These are phyloP conservation scores for Leishmania mexicana DNA, from an alignment of 208 protist species.

Conservation along the genomic window DNA sequence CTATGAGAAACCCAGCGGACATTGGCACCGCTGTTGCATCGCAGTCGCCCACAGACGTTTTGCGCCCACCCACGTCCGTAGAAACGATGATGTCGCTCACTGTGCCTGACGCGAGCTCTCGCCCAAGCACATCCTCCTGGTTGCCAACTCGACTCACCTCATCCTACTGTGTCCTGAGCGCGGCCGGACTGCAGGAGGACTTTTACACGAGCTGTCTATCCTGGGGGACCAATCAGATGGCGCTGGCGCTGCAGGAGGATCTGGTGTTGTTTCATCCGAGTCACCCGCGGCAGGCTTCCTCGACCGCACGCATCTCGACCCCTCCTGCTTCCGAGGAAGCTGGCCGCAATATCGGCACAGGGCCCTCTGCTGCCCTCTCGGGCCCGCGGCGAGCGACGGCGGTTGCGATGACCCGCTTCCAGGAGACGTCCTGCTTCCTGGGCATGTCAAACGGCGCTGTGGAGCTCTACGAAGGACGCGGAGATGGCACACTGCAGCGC, in stretches of 20 bases:
- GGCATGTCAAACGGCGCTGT: slow-evolving; percentile 59
- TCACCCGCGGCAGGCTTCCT: slow-evolving; percentile 44
- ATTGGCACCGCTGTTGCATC: not conserved
- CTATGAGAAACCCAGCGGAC: not conserved
- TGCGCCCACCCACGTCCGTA: slow-evolving; percentile 1
- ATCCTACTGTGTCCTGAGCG: slow-evolving; percentile 77
- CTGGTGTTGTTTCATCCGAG: slow-evolving; percentile 73
- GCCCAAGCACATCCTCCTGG: slow-evolving; percentile 35
- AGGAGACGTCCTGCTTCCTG: slow-evolving; percentile 62
- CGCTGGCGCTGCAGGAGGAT: slow-evolving; percentile 61
- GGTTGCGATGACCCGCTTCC: slow-evolving; percentile 56
- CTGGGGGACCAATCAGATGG: slow-evolving; percentile 69
- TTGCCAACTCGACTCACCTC: slow-evolving; percentile 71
- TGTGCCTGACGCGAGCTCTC: not conserved
- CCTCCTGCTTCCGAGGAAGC: not conserved
- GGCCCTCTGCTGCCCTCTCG: slow-evolving; percentile 1
- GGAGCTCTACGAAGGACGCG: slow-evolving; percentile 47
- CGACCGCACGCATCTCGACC: slow-evolving; percentile 27
- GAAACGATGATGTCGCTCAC: slow-evolving; percentile 21
- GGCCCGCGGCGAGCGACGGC: slow-evolving; percentile 33
- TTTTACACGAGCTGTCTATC: slow-evolving; percentile 81
- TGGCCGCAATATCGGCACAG: not conserved
- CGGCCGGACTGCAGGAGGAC: slow-evolving; percentile 69
- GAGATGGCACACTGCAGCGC: slow-evolving; percentile 46
- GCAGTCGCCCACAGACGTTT: slow-evolving; percentile 3